A percentile compares a stretch with the other conserved stretches of the same genome.
These are phyloP conservation scores for Blakeslea trispora DNA, from an alignment of 371 early-diverging fungal genomes.

Conservation along the genomic window DNA sequence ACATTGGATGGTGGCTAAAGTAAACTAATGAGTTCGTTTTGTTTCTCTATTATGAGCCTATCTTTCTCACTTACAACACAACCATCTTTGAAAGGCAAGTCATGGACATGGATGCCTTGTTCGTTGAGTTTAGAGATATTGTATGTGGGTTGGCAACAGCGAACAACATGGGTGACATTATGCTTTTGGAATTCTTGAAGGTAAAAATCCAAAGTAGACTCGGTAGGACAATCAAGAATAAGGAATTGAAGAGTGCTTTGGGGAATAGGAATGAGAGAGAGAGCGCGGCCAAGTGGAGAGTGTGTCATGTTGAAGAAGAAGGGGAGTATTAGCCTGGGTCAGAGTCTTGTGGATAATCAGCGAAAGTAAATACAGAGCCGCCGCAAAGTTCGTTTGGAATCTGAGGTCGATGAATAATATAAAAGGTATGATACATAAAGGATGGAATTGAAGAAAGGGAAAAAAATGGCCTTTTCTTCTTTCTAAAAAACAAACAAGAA, in stretches of 20 bases:
- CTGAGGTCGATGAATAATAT: constrained; percentile 12
- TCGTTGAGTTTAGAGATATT: constrained; percentile 51
- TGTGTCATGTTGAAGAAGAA: neutral
- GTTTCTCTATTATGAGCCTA: too few species aligned
- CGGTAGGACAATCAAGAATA: constrained; percentile 87
- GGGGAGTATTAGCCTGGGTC: constrained; percentile 26
- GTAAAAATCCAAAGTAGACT: constrained; percentile 76
- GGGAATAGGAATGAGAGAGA: constrained; percentile 61
- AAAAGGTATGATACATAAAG: constrained; percentile 20
- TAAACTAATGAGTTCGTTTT: neutral
- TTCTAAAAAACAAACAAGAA: too few species aligned
- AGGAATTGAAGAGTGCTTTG: constrained; percentile 68
- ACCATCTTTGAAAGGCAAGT: constrained; percentile 84
- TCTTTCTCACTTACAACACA: constrained; percentile 57
- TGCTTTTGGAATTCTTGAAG: constrained; percentile 70
- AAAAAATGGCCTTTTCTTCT: too few species aligned
- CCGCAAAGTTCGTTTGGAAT: constrained; percentile 32
- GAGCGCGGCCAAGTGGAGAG: constrained; percentile 55
- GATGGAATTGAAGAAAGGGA: too few species aligned
- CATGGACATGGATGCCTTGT: constrained; percentile 73
- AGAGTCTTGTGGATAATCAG: constrained; percentile 29
- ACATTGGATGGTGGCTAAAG: constrained; percentile 67
- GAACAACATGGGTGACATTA: constrained; percentile 82
- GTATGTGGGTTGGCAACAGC: constrained; percentile 92
- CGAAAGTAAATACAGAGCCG: constrained; percentile 23